phyloP scores from a whole-genome alignment of 176 grass and related monocot species.

The Eragrostis curvula region DNA sequence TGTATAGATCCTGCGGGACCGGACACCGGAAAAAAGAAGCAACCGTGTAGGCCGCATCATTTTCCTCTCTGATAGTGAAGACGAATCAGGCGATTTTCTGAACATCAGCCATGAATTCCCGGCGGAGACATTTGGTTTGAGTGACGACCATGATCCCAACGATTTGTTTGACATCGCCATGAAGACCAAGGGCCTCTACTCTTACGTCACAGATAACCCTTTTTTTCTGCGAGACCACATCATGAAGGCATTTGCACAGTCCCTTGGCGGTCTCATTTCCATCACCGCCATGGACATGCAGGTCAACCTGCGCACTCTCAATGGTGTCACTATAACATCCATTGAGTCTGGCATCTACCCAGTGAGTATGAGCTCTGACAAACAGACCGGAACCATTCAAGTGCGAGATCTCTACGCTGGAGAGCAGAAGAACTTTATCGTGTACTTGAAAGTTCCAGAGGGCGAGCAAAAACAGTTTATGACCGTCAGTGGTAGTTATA shows the following conservation, averaged over 20 bases:
- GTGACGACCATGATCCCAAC: too few relatives aligned
- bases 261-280: not conserved
- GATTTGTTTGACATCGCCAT: not conserved
- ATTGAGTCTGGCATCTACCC: not conserved
- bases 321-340: not conserved
- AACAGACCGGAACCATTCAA: not conserved
- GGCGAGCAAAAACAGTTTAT: not conserved
- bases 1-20: not conserved
- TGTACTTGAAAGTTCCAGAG: not conserved
- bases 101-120: not conserved
- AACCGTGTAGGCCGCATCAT: constrained; percentile 53
- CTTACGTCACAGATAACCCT: not conserved
- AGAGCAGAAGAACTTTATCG: not conserved
- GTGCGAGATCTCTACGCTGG: not conserved
- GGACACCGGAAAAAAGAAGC: constrained; percentile 24
- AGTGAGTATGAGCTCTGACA: too few relatives aligned
- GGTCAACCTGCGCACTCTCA: not conserved
- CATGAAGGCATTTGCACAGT: not conserved
- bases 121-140: not conserved
- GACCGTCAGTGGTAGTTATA: not conserved
- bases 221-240: not conserved
- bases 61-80: not conserved
- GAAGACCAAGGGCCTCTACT: not conserved
- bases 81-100: too few relatives aligned
- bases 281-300: not conserved